Base-by-base conservation (phyloP, 2,329 filamentous ascomycete genomes). In the Teratosphaeria epicoccoides region DNA sequence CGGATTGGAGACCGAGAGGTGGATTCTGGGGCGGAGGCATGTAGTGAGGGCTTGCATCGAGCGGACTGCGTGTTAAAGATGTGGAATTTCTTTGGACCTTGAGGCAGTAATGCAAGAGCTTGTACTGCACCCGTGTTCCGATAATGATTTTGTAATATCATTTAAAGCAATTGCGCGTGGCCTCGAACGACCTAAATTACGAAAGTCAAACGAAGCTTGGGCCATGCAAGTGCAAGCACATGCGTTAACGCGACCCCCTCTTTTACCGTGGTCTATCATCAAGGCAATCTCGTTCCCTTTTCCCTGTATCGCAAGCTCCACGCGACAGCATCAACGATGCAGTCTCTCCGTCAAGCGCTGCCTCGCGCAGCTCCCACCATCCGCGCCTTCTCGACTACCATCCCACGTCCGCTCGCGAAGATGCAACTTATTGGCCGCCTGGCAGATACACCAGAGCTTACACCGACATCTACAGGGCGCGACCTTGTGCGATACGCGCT, bases 391-490 rank as follows among this genome's bases (percentile, higher is more conserved):
- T 88, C 82, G 74, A 82, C 83, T 61, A 83, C 85, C 44, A 63
- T 74, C 43, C 73, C 73, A 59, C 78, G 80, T 56, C 72, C 77
- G 57, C 65, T 93, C 59, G 87, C 93, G 61, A 85, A 84, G 71
- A 85, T 98, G 75, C 85, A 83, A 64, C 76, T 98, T 70, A 79
- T 96, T 61, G 93, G 93, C 66, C 85, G 89, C 70, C 82, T 98
- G 49, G 88, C 80, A 55, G 80, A 82, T 62, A 78, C 81, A 49
- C 91, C 93, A 53, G 90, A 96, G 76, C 64, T 89, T 59, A 76
- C 79, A 33, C 70, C 81, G 53, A 87, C 86, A 46, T 78, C 80
- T 63, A 83, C 74, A 49, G 88, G 88, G 53, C 78, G 77, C 57
- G 86, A 94, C 57, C 64, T 95, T 53, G 67, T 97, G 64, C 81